Conservation (phyloP, 75 land plant genomes). For the Pinus albicaulis region DNA sequence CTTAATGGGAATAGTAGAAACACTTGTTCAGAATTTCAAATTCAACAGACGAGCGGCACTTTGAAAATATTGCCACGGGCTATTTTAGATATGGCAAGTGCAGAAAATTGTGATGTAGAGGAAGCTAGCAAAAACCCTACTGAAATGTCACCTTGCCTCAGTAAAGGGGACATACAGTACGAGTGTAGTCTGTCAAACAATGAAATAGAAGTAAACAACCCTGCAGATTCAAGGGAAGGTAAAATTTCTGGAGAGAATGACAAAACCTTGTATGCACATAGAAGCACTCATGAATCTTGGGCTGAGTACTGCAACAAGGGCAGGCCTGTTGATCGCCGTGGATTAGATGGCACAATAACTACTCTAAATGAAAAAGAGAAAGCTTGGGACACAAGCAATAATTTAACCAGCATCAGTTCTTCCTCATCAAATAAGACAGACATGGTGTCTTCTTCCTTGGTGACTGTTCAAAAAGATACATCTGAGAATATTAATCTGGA, state of each 20-base stretch:
- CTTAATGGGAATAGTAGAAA: slow-evolving; percentile 3
- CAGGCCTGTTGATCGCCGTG: neutral
- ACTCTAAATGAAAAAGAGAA: neutral
- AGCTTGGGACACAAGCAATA: neutral
- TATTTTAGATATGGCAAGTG: neutral
- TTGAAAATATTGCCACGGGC: neutral
- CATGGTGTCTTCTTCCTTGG: neutral
- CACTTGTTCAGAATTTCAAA: neutral
- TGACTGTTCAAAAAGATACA: too few species aligned
- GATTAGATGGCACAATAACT: neutral
- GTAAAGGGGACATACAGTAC: neutral
- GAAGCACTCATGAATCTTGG: neutral
- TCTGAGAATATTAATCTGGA: neutral
- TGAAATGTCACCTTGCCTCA: neutral
- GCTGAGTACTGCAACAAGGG: neutral
- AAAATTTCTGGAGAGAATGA: neutral
- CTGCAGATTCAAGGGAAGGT: neutral
- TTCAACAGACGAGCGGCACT: neutral
- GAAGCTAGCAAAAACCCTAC: neutral
- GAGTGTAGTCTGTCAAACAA: neutral
- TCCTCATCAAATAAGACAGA: neutral
- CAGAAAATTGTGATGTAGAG: neutral
- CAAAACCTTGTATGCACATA: slow-evolving; percentile 2
- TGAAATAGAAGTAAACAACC: neutral
- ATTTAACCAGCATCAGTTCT: neutral